phyloP scores from a whole-genome alignment of 2,329 filamentous ascomycete genomes.

The Corniculantispora saksenae region DNA sequence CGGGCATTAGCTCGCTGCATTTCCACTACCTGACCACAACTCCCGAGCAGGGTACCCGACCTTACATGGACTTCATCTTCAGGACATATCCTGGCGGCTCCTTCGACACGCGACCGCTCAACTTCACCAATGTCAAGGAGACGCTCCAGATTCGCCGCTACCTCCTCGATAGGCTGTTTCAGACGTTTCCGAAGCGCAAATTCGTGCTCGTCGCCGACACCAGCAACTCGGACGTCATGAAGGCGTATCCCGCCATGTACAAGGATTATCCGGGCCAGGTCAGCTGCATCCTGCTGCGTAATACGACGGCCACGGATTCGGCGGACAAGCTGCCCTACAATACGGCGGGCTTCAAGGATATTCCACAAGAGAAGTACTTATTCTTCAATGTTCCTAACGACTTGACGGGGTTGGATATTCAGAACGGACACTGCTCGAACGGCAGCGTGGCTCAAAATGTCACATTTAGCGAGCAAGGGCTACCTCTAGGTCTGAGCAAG shows the following conservation, averaged over 20 bases:
- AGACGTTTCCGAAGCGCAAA: slow-evolving; percentile 72
- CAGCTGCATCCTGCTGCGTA: slow-evolving; percentile 75
- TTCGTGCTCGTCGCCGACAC: slow-evolving; percentile 79
- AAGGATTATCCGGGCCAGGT: slow-evolving; percentile 70
- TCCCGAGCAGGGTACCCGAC: slow-evolving; percentile 73
- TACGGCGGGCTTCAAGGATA: slow-evolving; percentile 29
- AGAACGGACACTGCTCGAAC: slow-evolving; percentile 57
- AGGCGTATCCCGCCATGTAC: slow-evolving; percentile 60
- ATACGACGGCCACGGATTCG: slow-evolving; percentile 68
- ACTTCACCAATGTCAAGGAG: slow-evolving; percentile 37
- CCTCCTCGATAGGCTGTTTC: slow-evolving; percentile 70
- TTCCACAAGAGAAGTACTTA: slow-evolving; percentile 72
- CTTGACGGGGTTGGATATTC: slow-evolving; percentile 64
- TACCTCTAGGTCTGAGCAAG: slow-evolving; percentile 48
- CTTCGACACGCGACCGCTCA: slow-evolving; percentile 76
- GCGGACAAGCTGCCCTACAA: slow-evolving; percentile 63
- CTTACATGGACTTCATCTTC: slow-evolving; percentile 82
- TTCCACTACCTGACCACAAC: slow-evolving; percentile 84
- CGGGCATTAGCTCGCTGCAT: slow-evolving; percentile 58
- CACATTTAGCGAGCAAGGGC: slow-evolving; percentile 66
- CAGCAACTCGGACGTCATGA: slow-evolving; percentile 76
- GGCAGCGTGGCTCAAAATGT: slow-evolving; percentile 66
- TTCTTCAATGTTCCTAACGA: slow-evolving; percentile 77
- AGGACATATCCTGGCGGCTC: slow-evolving; percentile 74
- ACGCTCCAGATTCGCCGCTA: slow-evolving; percentile 69